phyloP scores from a whole-genome alignment of 768 basidiomycete genomes.

The Paxillus involutus region DNA sequence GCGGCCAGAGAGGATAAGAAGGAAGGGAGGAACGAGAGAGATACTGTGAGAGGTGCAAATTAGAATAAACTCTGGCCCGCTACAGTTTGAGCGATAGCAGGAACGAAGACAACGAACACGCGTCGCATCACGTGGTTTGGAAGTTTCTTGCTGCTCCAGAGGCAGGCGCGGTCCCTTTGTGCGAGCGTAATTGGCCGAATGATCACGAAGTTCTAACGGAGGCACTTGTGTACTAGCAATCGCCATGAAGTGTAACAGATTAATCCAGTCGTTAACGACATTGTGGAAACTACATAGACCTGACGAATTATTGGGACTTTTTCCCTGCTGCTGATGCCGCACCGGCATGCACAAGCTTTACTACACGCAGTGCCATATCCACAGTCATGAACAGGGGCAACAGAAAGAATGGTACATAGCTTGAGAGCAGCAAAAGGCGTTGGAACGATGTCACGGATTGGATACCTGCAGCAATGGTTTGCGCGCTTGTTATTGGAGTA shows the following conservation, averaged over 20 bases:
- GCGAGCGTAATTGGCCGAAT: no score
- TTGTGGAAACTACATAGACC: neutral
- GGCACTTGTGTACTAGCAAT: neutral
- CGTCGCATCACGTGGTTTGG: neutral
- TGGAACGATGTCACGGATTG: constrained; percentile 51
- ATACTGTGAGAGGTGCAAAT: neutral
- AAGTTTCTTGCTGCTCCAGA: neutral
- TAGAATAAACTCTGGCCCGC: neutral
- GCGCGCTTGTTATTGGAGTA: constrained; percentile 42
- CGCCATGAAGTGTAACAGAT: neutral
- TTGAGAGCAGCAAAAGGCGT: constrained; percentile 54
- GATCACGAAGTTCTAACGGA: neutral
- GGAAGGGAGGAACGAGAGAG: neutral
- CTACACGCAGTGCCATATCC: constrained; percentile 60
- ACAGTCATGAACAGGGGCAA: constrained; percentile 69
- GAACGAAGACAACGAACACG: neutral
- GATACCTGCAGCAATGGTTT: constrained; percentile 29
- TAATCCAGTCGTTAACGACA: neutral
- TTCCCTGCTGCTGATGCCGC: constrained; percentile 11
- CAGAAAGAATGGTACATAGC: constrained; percentile 76
- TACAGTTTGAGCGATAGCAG: no score
- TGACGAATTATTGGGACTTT: constrained; percentile 15
- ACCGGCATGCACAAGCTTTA: constrained; percentile 30
- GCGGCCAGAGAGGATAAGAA: neutral
- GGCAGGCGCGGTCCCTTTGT: no score